Evolutionary conservation across 768 basidiomycete species (phyloP), one percentile per base, ranked within the genome.

Genomic region (Naganishia kalamii): DNA sequence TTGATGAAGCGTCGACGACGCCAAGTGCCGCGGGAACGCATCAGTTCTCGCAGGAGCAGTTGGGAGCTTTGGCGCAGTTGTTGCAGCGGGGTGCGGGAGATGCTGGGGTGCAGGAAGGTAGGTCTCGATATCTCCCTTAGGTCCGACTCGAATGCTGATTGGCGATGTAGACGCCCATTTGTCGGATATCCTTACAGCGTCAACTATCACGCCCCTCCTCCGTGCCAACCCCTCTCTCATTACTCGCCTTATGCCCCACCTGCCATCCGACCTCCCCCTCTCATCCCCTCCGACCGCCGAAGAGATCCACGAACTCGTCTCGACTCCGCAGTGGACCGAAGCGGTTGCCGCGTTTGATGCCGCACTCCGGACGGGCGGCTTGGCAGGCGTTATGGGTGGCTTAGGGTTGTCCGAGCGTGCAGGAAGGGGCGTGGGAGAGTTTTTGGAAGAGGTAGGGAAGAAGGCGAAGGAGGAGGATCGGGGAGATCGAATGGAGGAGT

Each of bases 371-470:
- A 92, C 88, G 0, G 92, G 92, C 8, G 75, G 74, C 11, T 78
- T 90, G 57, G 86, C 86, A 6, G 84, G 83, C 0, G 81, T 93
- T 21, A 89, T 94, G 64, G 80, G 86, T 35, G 83, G 85, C 27
- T 80, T 96, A 7, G 92, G 91, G 2, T 79, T 96, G 40, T 89
- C 90, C 0, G 89, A 88, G 72, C 88, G 87, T 70, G 92, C 92
- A 8, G 92, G 90, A 0, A 82, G 82, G 4, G 85, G 90, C 4
- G 82, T 92, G 5, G 84, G 80, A 44, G 85, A 89, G 5, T 94
- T 94, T 77, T 80, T 96, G 76, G 82, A 85, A 41, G 88, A 88
- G 67, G 86, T 92, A 74, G 88, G 86, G 13, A 80, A 84, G 15
- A 80, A 83, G 63, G 80, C 82, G 62, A 84, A 84, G 59, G 74